These are phyloP conservation scores for Gnomoniopsis smithogilvyi DNA, from an alignment of 2,329 filamentous ascomycete genomes.

Conservation along the genomic window DNA sequence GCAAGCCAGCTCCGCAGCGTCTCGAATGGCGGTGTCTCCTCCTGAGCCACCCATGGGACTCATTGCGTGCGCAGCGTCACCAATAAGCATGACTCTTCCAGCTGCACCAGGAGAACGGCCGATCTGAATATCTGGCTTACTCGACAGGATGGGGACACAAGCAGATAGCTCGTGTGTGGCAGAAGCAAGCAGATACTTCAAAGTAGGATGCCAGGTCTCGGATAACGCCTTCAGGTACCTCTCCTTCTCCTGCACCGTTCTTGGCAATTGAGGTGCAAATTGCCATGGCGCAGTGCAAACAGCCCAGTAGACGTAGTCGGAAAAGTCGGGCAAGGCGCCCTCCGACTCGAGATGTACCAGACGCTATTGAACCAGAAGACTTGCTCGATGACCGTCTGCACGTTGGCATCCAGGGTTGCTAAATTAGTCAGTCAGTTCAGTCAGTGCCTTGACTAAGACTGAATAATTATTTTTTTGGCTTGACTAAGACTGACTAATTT, in stretches of 20 bases:
- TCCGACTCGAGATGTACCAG: constrained; percentile 19
- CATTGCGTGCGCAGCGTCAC: constrained; percentile 22
- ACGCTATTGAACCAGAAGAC: constrained; percentile 25
- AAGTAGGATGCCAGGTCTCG: constrained; percentile 25
- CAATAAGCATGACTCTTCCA: constrained; percentile 22
- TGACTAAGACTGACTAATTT: no score
- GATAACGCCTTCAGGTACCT: constrained; percentile 21
- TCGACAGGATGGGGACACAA: constrained; percentile 26
- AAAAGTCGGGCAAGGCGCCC: constrained; percentile 21
- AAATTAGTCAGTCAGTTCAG: no score
- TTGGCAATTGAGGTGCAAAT: constrained; percentile 22
- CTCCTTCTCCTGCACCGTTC: constrained; percentile 23
- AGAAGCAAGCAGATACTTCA: constrained; percentile 24
- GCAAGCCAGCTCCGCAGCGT: constrained; percentile 24
- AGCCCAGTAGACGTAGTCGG: constrained; percentile 27
- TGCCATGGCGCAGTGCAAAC: constrained; percentile 25
- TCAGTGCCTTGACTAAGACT: no score
- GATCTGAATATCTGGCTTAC: constrained; percentile 27
- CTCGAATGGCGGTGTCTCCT: constrained; percentile 26
- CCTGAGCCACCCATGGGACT: constrained; percentile 29
- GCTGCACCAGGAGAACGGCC: constrained; percentile 15
- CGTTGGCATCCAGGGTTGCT: no score
- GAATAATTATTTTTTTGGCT: no score
- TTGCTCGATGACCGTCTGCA: constrained; percentile 26
- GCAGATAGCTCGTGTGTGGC: constrained; percentile 22